These are phyloP conservation scores for Ophiostoma sp. DNA, from an alignment of 2,329 filamentous ascomycete species.

Conservation along the genomic window DNA sequence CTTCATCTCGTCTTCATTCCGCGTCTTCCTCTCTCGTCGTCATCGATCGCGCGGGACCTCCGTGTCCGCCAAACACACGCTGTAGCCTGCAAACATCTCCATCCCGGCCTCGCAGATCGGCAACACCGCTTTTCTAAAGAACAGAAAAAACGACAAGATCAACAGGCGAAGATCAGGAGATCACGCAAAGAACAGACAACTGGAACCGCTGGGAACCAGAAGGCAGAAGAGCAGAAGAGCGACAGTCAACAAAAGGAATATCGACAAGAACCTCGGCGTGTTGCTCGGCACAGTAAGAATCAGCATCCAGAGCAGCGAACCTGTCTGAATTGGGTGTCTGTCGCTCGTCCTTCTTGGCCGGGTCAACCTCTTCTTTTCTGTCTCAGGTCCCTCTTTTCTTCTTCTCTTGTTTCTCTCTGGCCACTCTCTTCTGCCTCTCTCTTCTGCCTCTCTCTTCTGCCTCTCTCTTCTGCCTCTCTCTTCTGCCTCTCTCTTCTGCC, in stretches of 20 bases:
- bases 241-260: background rate
- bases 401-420: background rate
- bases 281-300: constrained; percentile 8
- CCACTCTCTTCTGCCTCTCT: background rate
- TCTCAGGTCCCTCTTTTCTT: background rate
- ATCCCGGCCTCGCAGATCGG: background rate
- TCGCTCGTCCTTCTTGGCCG: background rate
- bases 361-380: background rate
- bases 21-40: background rate
- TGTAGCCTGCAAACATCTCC: background rate
- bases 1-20: too few species aligned
- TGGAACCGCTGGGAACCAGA: background rate
- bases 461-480: background rate
- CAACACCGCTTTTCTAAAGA: background rate
- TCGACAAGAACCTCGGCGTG: background rate
- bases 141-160: background rate
- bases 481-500: background rate
- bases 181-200: background rate
- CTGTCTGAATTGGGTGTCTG: background rate
- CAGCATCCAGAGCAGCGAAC: background rate
- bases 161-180: background rate
- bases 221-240: too few species aligned
- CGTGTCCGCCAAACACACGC: background rate
- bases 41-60: background rate
- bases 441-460: background rate